A percentile compares a stretch with the other conserved stretches of the same genome.
These are phyloP conservation scores for Cyberlindnera mississippiensis DNA, from an alignment of 805 yeast genomes.

Conservation along the genomic window DNA sequence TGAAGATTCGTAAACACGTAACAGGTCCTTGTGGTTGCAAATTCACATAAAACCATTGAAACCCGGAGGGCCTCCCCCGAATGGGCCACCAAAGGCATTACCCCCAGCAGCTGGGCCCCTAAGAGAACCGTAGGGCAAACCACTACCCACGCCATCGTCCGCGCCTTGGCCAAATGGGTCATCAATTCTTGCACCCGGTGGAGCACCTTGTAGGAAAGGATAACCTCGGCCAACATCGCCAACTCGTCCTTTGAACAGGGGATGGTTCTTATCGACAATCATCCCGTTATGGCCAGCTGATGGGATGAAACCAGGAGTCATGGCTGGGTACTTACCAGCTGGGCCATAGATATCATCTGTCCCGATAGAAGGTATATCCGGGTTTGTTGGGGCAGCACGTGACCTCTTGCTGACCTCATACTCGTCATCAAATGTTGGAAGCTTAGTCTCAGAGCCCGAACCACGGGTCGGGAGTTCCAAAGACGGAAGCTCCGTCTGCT, in stretches of 20 bases:
- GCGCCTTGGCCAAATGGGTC: conserved; percentile 9
- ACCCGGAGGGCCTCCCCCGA: conserved; percentile 10
- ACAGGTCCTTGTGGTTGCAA: too few species aligned
- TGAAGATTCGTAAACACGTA: not conserved
- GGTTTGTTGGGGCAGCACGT: not conserved
- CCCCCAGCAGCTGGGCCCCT: conserved; percentile 2
- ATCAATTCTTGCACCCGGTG: conserved; percentile 12
- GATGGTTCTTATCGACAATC: conserved; percentile 50
- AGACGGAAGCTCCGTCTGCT: not conserved
- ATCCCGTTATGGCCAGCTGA: conserved; percentile 40
- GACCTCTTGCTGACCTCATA: conserved; percentile 30
- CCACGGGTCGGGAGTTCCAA: not conserved
- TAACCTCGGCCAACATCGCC: not conserved
- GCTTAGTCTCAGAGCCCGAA: conserved; percentile 8
- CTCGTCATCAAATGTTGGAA: conserved; percentile 55
- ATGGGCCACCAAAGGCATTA: conserved; percentile 5
- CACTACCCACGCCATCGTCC: conserved; percentile 14
- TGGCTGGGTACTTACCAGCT: conserved; percentile 39
- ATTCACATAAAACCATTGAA: conserved; percentile 10
- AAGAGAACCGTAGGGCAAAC: conserved; percentile 13
- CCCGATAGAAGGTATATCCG: conserved; percentile 37
- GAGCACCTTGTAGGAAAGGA: conserved; percentile 29
- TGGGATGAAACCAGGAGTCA: conserved; percentile 32
- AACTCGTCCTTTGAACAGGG: conserved; percentile 35
- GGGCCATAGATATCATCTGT: conserved; percentile 49